phyloP scores from a whole-genome alignment of 2,329 filamentous ascomycete species.

The Colletotrichum siamense region DNA sequence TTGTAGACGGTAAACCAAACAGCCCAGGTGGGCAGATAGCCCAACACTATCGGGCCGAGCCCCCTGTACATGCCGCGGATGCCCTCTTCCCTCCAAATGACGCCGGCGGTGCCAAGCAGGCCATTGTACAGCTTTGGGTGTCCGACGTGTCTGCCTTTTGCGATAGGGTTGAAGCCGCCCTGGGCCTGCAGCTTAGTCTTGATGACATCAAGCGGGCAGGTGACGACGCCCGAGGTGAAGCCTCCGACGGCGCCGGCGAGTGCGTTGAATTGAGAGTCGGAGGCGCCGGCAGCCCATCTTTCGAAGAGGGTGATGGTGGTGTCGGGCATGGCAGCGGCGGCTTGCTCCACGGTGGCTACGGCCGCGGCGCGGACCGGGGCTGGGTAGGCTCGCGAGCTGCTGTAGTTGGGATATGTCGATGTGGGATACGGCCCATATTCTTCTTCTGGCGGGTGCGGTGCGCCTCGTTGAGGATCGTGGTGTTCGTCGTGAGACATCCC shows the following conservation, averaged over 20 bases:
- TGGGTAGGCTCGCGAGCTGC: conserved; percentile 23
- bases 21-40: conserved; percentile 97
- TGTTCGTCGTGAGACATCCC: conserved; percentile 60
- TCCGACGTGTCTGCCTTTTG: conserved; percentile 52
- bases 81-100: conserved; percentile 90
- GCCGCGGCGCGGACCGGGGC: conserved; percentile 14
- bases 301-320: conserved; percentile 51
- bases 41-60: conserved; percentile 90
- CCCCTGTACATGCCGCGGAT: conserved; percentile 91
- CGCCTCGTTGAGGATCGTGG: conserved; percentile 30
- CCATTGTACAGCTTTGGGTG: conserved; percentile 78
- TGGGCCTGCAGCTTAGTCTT: conserved; percentile 98
- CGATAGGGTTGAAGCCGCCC: conserved; percentile 73
- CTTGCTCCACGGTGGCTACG: conserved; percentile 7
- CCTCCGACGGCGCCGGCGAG: conserved; percentile 88
- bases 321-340: conserved; percentile 24
- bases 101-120: conserved; percentile 81
- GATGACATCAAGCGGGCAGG: conserved; percentile 97
- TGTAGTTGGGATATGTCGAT: conserved; percentile 24
- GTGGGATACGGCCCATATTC: conserved; percentile 41
- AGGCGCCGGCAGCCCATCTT: conserved; percentile 61
- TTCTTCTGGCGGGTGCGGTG: conserved; percentile 32
- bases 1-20: conserved; percentile 98
- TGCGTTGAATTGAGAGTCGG: conserved; percentile 76
- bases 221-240: conserved; percentile 91